phyloP scores from a whole-genome alignment of 1,284 basidiomycete species.

The Sanghuangporus weigelae region DNA sequence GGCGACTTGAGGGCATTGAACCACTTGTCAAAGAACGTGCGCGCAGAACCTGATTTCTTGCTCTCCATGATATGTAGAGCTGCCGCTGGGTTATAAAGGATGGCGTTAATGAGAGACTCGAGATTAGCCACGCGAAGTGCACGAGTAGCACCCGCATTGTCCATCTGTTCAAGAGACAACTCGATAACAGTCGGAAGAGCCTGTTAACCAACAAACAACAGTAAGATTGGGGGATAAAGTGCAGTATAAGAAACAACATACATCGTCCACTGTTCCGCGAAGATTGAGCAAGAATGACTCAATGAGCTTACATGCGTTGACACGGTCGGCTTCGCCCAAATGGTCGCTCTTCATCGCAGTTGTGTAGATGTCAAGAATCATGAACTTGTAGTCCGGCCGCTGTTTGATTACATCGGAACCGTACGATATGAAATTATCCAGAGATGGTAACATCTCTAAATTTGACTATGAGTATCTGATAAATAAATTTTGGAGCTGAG shows the following conservation, averaged over 20 bases:
- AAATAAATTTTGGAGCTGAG: not conserved
- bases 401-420: conserved; percentile 73
- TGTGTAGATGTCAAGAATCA: conserved; percentile 82
- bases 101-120: conserved; percentile 76
- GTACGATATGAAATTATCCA: conserved; percentile 89
- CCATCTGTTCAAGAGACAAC: conserved; percentile 53
- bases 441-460: conserved; percentile 83
- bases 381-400: conserved; percentile 72
- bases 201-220: conserved; percentile 23
- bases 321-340: conserved; percentile 78
- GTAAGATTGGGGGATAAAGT: not conserved
- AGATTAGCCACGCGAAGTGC: conserved; percentile 73
- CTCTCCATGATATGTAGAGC: conserved; percentile 73
- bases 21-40: conserved; percentile 77
- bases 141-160: conserved; percentile 50
- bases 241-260: conserved; percentile 28
- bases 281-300: conserved; percentile 81
- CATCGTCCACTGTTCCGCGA: conserved; percentile 72
- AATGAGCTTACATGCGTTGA: conserved; percentile 82
- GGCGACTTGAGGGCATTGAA: conserved; percentile 64
- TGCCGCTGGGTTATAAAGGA: conserved; percentile 82
- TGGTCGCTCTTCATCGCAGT: conserved; percentile 68
- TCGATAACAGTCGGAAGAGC: conserved; percentile 52
- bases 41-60: conserved; percentile 51
- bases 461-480: conserved; percentile 2